phyloP scores from a whole-genome alignment of 2,329 filamentous ascomycete species.

The Ceratocystis huliohia region DNA sequence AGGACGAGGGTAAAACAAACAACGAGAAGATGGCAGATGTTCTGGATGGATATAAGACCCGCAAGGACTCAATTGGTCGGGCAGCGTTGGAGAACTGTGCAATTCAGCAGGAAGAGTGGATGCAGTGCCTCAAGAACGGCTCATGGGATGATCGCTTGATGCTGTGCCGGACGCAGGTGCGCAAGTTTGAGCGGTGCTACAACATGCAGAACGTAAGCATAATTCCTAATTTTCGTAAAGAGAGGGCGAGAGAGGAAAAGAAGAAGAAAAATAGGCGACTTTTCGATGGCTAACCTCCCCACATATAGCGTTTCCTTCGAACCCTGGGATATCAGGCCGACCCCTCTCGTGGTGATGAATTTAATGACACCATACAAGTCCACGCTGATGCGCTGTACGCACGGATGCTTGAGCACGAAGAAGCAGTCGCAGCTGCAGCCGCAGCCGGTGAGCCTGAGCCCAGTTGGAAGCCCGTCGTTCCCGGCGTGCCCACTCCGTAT shows the following conservation, averaged over 20 bases:
- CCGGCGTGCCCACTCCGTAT: conserved; percentile 23
- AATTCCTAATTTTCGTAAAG: not conserved
- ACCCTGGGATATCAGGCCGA: conserved; percentile 74
- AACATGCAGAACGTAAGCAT: conserved; percentile 63
- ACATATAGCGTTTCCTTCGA: conserved; percentile 63
- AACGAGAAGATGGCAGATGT: conserved; percentile 71
- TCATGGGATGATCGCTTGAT: conserved; percentile 55
- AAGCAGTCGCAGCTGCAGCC: conserved; percentile 56
- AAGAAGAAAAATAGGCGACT: not conserved
- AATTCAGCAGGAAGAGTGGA: conserved; percentile 70
- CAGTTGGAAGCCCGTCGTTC: conserved; percentile 45
- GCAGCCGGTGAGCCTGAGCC: conserved; percentile 46
- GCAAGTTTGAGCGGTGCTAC: conserved; percentile 74
- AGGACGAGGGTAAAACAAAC: conserved; percentile 57
- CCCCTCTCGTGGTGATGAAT: conserved; percentile 47
- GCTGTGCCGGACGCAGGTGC: conserved; percentile 69
- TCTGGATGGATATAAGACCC: conserved; percentile 70
- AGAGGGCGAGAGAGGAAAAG: not conserved
- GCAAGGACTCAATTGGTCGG: conserved; percentile 61
- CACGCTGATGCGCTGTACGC: conserved; percentile 87
- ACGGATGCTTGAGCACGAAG: conserved; percentile 73
- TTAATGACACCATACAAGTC: conserved; percentile 87
- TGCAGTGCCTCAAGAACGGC: conserved; percentile 67
- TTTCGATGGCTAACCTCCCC: not conserved
- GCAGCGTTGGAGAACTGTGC: conserved; percentile 91